phyloP scores from a whole-genome alignment of 208 protist genomes.

The Leishmania tarentolae region DNA sequence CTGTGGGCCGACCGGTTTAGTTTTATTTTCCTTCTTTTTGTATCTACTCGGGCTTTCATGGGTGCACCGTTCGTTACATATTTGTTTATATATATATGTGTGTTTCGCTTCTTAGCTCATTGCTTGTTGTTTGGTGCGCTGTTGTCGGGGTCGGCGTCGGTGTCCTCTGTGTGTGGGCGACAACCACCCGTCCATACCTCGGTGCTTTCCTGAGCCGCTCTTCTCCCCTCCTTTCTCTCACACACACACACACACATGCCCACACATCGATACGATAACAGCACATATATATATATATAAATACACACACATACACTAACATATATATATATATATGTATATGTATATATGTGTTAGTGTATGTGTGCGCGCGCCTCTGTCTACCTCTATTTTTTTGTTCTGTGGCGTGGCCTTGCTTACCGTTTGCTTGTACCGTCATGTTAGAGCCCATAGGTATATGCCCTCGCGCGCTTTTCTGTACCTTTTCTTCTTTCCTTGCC shows the following conservation, averaged over 20 bases:
- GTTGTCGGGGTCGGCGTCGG: no score
- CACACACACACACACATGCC: neutral
- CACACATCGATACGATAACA: neutral
- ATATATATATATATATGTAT: neutral
- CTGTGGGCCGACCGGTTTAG: neutral
- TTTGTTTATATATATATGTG: neutral
- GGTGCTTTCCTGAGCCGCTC: neutral
- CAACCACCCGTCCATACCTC: neutral
- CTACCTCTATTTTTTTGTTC: neutral
- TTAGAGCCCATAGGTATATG: no score
- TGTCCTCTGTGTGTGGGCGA: no score
- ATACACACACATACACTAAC: neutral
- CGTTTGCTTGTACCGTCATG: neutral
- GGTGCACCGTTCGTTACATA: neutral
- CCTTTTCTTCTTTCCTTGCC: neutral
- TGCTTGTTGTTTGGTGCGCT: neutral
- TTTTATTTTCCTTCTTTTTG: neutral
- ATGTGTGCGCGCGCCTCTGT: neutral
- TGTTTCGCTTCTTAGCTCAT: neutral
- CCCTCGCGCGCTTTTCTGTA: neutral
- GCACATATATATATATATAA: neutral
- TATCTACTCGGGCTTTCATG: conserved; percentile 1
- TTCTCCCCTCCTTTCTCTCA: no score
- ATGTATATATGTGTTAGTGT: neutral
- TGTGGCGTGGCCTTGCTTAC: neutral